These are phyloP conservation scores for Wickerhamiella nectarea DNA, from an alignment of 805 yeast genomes.

Conservation along the genomic window DNA sequence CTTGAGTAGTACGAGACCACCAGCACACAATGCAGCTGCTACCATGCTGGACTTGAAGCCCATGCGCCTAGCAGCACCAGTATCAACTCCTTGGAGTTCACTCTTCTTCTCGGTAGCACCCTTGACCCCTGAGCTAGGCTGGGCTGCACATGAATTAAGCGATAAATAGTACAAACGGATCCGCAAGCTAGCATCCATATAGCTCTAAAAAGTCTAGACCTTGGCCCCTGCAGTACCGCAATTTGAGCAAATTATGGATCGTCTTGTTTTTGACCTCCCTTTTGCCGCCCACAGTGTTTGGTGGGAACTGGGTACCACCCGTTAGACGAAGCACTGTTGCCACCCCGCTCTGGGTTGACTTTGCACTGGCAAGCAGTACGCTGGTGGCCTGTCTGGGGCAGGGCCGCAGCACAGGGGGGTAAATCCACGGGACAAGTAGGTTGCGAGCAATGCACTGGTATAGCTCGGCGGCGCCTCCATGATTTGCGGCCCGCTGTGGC, in stretches of 20 bases:
- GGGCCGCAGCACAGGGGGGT: not conserved
- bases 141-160: no score
- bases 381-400: not conserved
- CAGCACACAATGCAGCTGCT: no score
- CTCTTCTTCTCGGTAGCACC: no score
- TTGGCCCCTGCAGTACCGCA: not conserved
- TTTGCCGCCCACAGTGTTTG: not conserved
- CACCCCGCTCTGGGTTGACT: not conserved
- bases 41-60: no score
- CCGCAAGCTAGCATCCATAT: not conserved
- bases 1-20: no score
- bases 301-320: not conserved
- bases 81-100: no score
- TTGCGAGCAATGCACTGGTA: not conserved
- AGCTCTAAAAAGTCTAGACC: not conserved
- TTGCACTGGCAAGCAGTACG: not conserved
- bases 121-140: no score
- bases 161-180: no score
- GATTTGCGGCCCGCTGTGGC: not conserved
- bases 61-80: no score
- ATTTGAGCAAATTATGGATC: not conserved
- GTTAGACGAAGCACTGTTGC: not conserved
- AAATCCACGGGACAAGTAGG: not conserved
- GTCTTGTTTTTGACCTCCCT: not conserved
- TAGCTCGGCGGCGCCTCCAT: not conserved